Evolutionary conservation across 2,329 filamentous ascomycete species (phyloP), one percentile per base, ranked within the genome.

Genomic region (Cladobotryum mycophilum): DNA sequence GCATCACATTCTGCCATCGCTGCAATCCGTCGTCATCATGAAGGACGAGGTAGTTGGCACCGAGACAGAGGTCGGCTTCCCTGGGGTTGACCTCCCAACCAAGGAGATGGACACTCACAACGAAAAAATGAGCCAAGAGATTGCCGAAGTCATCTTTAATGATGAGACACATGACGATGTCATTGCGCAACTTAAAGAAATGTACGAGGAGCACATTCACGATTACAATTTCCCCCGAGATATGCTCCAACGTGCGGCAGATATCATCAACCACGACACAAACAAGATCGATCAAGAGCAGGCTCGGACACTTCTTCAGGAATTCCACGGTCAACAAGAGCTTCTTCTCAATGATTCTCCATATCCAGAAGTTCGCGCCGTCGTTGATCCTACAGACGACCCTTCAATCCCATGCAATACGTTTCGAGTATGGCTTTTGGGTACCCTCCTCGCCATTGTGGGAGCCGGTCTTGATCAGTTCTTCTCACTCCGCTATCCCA

Each of bases 211-310:
- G 18, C 69, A 76, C 54, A 65, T 70, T 38, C 62, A 67, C 25
- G 74, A 76, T 48, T 73, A 72, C 34, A 77, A 77, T 61, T 77
- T 77, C 48, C 71, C 72, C 0, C 61, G 65, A 22, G 54, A 62
- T 5, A 64, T 73, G 35, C 61, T 76, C 18, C 58, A 69, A 11
- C 67, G 66, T 14, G 70, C 75, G n/a, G 60, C 66, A 17, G 57
- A 60, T 13, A 76, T 76, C 48, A 60, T 76, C 12, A 57, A 63
- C 52, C 45, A 49, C 7, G 49, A 47, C 11, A 41, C 45, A 0
- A 33, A 41, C 9, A 18, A 47, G 5, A 40, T 49, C 3, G 56
- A 64, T 5, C 7, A 49, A 0, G 60, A 61, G 9, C 34, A 52
- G 0, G 61, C 54, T 2, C 48, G 46, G 3, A 34, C 35, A 4